Conservation (phyloP, 75 land plant species). For the Pseudotsuga menziesii region DNA sequence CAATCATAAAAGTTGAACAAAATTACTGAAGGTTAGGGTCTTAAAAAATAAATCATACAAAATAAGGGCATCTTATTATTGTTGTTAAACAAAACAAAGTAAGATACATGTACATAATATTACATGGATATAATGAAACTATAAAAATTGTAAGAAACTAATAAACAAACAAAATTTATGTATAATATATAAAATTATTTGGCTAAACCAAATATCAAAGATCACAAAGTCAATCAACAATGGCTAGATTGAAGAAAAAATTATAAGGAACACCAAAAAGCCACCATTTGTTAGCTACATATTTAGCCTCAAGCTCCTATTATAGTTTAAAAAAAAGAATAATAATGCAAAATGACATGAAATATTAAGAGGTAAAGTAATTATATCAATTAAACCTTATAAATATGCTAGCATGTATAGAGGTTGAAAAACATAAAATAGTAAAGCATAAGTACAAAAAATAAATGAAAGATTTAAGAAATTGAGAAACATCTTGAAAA, state of each 20-base stretch:
- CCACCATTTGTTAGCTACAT: slow-evolving; percentile 43
- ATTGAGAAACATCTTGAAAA: background rate
- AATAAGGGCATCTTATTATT: too few species aligned
- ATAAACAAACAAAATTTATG: too few species aligned
- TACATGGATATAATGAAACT: too few species aligned
- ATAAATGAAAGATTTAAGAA: background rate
- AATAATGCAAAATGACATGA: background rate
- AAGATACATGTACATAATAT: too few species aligned
- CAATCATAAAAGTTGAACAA: too few species aligned
- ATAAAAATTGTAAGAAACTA: too few species aligned
- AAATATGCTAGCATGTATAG: background rate
- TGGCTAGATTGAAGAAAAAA: background rate
- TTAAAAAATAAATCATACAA: too few species aligned
- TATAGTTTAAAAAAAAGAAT: slow-evolving; percentile 10
- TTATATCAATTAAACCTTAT: background rate
- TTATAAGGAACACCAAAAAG: background rate
- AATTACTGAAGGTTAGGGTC: too few species aligned
- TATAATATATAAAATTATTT: too few species aligned
- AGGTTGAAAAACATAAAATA: background rate
- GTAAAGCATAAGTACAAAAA: background rate
- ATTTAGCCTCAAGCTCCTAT: slow-evolving; percentile 48
- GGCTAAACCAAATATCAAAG: too few species aligned
- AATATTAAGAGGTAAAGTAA: background rate
- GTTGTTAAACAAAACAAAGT: too few species aligned
- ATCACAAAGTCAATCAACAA: background rate